Evolutionary conservation across 345 rosid genomes (phyloP).

Genomic region (Lenwebbia sp.): DNA sequence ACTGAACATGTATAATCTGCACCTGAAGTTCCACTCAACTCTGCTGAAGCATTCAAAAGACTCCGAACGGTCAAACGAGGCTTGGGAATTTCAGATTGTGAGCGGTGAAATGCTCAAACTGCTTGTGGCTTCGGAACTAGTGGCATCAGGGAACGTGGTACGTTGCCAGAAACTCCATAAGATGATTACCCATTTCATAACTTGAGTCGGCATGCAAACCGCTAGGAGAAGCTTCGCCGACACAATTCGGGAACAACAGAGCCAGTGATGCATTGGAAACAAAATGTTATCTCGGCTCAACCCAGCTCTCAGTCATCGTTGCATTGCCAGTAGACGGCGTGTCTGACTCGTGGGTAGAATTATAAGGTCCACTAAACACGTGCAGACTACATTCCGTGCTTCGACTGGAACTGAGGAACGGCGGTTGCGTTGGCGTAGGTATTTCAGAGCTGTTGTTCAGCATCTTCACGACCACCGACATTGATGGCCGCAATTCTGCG

Average conservation of each 20-base stretch:
- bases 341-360: constrained; percentile 24
- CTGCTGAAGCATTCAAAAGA: background rate
- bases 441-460: constrained; percentile 33
- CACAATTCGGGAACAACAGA: background rate
- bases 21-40: background rate
- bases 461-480: constrained; percentile 71
- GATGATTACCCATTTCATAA: background rate
- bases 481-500: constrained; percentile 67
- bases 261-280: background rate
- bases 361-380: background rate
- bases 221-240: background rate
- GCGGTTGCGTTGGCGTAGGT: constrained; percentile 67
- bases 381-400: constrained; percentile 13
- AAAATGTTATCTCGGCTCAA: constrained; percentile 31
- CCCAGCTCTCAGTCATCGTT: constrained; percentile 28
- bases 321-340: constrained; percentile 31
- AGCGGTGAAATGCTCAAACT: background rate
- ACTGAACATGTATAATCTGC: background rate
- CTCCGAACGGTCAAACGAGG: background rate
- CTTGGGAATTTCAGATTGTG: background rate
- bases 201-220: background rate
- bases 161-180: background rate
- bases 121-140: background rate
- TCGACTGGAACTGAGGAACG: constrained; percentile 36
- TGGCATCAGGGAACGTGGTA: background rate